Evolutionary conservation across 805 yeast genomes (phyloP).

Genomic region (Alloascoidea africana): DNA sequence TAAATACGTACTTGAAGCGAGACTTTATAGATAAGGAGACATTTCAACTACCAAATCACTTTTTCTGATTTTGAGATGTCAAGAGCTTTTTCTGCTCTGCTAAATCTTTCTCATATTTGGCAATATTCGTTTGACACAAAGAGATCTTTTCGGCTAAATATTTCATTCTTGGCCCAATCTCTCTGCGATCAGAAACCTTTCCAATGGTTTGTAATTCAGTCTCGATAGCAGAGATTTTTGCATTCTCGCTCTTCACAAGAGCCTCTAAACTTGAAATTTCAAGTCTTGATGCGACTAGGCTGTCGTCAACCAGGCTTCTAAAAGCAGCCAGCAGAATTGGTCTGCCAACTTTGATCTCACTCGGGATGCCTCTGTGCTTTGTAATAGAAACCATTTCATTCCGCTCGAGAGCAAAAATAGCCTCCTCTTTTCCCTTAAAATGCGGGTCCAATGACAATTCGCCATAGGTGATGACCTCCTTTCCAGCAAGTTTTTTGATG

Average conservation of each 20-base stretch:
- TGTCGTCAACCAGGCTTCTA: conserved; percentile 41
- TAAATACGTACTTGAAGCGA: no score
- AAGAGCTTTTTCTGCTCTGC: background rate
- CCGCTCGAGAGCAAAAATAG: conserved; percentile 60
- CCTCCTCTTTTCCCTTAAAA: conserved; percentile 29
- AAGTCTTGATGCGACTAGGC: conserved; percentile 37
- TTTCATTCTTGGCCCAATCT: conserved; percentile 44
- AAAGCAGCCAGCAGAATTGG: conserved; percentile 81
- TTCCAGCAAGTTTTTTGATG: conserved; percentile 43
- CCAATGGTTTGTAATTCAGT: conserved; percentile 52
- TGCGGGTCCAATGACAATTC: conserved; percentile 14
- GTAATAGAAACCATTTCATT: conserved; percentile 57
- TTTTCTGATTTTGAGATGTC: no score
- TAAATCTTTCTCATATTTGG: conserved; percentile 25
- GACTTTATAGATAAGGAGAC: no score
- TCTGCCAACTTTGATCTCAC: conserved; percentile 58
- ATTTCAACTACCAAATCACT: no score
- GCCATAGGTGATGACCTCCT: conserved; percentile 29
- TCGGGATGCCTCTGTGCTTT: conserved; percentile 65
- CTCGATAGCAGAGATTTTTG: conserved; percentile 50
- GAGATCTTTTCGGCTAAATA: conserved; percentile 58
- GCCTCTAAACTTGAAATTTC: conserved; percentile 46
- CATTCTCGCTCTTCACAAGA: conserved; percentile 42
- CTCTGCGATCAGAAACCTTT: conserved; percentile 31
- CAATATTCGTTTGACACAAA: conserved; percentile 35